Evolutionary conservation across 495 filamentous ascomycete species (phyloP), one percentile per base, ranked within the genome.

Genomic region (Neurospora hispaniola): DNA sequence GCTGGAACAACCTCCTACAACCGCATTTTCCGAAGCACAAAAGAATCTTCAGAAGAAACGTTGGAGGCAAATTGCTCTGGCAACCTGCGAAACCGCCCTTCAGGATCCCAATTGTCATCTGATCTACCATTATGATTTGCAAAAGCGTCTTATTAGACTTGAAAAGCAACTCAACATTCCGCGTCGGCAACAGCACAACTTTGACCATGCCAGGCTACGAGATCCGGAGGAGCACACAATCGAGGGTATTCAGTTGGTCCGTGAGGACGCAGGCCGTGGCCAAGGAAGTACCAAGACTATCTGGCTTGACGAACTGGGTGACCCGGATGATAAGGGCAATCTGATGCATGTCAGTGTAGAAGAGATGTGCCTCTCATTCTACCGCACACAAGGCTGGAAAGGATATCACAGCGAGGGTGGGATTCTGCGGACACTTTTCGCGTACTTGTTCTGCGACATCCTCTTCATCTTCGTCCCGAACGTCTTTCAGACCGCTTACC

Each of bases 401-500:
- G 96, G 96, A 16, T 97, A 94, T 78, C 96, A 99, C 81, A 89
- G 89, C 39, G 96, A 99, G 82, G 93, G 93, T 38, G 92, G 94
- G 7, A 93, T 99, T 78, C 82, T 98, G 35, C 88, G 94, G 48
- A 99, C 96, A 1, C 83, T 99, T 71, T 97, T 97, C 80, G 93
- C 89, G 35, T 94, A 94, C 76, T 88, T 99, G 27, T 97, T 99
- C 83, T 94, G 90, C 84, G 95, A 98, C 81, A 88, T 98, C 42
- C 85, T 99, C 7, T 98, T 98, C 82, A 86, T 94, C 42, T 97
- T 97, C 81, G 87, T 98, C 39, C 94, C 96, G 31, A 97, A 97
- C 75, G 95, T 98, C 74, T 99, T 98, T 82, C 94, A 98, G 79
- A 99, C 95, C 5, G 86, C 91, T 6, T 99, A 91, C 80, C 96